These are phyloP conservation scores for Jatropha podagrica DNA, from an alignment of 441 rosid genomes.

Conservation along the genomic window DNA sequence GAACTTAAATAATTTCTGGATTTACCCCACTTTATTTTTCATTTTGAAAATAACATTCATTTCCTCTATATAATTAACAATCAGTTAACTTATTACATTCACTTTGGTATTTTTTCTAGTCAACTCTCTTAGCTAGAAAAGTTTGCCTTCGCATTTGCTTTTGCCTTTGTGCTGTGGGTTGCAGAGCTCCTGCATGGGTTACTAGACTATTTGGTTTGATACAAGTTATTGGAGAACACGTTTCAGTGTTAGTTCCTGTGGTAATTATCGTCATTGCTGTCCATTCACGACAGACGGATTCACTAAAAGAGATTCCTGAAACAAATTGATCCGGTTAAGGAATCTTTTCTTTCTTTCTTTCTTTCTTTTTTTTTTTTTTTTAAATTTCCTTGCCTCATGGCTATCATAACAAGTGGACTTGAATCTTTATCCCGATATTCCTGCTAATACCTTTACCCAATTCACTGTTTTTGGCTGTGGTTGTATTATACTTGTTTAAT, in stretches of 20 bases:
- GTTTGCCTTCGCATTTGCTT: background rate
- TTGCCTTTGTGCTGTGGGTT: conserved; percentile 6
- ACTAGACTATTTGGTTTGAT: background rate
- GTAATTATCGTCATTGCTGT: conserved; percentile 23
- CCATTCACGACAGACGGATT: conserved; percentile 31
- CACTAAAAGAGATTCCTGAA: conserved; percentile 22
- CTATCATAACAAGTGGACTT: conserved; percentile 7
- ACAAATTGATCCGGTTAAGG: conserved; percentile 17
- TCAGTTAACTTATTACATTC: background rate
- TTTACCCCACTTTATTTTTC: background rate
- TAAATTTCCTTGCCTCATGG: background rate
- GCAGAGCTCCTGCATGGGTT: background rate
- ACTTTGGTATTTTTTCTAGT: background rate
- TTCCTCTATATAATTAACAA: background rate
- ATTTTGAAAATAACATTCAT: too few relatives aligned
- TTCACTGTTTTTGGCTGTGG: background rate
- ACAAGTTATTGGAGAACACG: conserved; percentile 13
- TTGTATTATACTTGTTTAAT: background rate
- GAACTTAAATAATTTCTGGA: background rate
- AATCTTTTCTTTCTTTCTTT: background rate
- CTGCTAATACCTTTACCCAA: background rate
- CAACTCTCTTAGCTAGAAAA: background rate
- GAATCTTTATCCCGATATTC: background rate
- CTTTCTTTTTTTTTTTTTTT: background rate
- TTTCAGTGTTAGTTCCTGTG: conserved; percentile 16